These are phyloP conservation scores for Solanum hybrid DNA, from an alignment of 305 asterid species.

Conservation along the genomic window DNA sequence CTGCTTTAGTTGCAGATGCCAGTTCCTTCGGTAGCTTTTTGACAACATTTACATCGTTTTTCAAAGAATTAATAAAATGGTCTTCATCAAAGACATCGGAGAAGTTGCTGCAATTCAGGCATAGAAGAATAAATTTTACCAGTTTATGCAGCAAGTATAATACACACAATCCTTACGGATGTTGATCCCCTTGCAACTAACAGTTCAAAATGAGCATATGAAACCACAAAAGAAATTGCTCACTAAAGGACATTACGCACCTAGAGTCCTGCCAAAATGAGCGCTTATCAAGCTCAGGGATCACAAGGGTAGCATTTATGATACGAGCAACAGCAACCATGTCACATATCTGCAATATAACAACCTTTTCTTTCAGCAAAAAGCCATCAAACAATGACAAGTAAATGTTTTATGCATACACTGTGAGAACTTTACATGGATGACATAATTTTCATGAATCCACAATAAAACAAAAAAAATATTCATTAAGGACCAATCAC, in stretches of 20 bases:
- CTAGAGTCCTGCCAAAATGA: conserved; percentile 96
- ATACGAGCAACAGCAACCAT: conserved; percentile 98
- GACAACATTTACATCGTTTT: conserved; percentile 58
- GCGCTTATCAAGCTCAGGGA: conserved; percentile 93
- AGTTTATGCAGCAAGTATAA: neutral
- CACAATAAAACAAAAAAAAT: neutral
- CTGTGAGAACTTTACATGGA: neutral
- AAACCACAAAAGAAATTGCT: conserved; percentile 1
- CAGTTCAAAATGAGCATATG: neutral
- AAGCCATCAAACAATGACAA: conserved; percentile 5
- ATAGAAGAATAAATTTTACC: conserved; percentile 6
- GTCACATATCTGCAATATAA: conserved; percentile 70
- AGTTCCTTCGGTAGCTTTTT: conserved; percentile 64
- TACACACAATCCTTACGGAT: neutral
- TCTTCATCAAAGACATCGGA: conserved; percentile 88
- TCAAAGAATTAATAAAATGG: conserved; percentile 62
- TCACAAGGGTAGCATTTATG: conserved; percentile 90
- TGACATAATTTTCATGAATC: neutral
- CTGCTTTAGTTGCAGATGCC: conserved; percentile 54
- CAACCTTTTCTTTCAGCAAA: neutral
- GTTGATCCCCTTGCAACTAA: neutral
- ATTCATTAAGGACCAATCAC: neutral
- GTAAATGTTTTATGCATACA: neutral
- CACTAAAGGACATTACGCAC: conserved; percentile 18
- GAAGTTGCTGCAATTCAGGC: conserved; percentile 64